Evolutionary conservation across 169 alveolate species (phyloP), one percentile per base, ranked within the genome.

Genomic region (Besnoitia besnoiti): DNA sequence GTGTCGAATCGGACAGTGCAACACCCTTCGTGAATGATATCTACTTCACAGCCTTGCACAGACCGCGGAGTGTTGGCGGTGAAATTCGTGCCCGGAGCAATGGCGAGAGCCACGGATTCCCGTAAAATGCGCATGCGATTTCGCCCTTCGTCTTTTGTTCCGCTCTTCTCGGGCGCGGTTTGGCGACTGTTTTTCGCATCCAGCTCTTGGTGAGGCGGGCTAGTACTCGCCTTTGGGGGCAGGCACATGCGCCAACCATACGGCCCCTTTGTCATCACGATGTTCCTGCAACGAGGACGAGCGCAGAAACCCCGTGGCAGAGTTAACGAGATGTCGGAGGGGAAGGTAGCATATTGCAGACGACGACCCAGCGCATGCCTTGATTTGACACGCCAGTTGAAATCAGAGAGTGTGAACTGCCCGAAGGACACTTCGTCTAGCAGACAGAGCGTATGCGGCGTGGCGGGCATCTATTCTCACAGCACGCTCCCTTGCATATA

Each of bases 1-100:
- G 93, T 89, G 39, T 89, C 85, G 62, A 89, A 89, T 30, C 93
- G 50, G 14, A 89, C 89, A 0, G 76, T 50, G 76, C 93, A 89
- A 44, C 93, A 89, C 5, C 93, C 93, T 30, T 51, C 87, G 39
- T 89, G 93, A 44, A 62, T 61, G 33, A 59, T 39, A 42, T 89
- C 93, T 16, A 89, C 89, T 42, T 73, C 79, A 76, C 93, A 89
- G 50, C 85, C 61, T 0, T 73, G 85, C 80, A 35, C 80, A 35
- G 80, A 67, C 33, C 80, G 80, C 8, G 80, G 80, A 67, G 80
- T 67, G 55, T 42, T 42, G 7, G 55, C 30, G 14, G 12, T 21
- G 16, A 76, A 8, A 19, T 24, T 42, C 51, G 50, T 14, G 27
- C 50, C 50, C 44, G 85, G 85, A 16, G 85, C 85, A 7, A 76